These are phyloP conservation scores for Ceratobasidium sp. DNA, from an alignment of 1,284 basidiomycete genomes.

Conservation along the genomic window DNA sequence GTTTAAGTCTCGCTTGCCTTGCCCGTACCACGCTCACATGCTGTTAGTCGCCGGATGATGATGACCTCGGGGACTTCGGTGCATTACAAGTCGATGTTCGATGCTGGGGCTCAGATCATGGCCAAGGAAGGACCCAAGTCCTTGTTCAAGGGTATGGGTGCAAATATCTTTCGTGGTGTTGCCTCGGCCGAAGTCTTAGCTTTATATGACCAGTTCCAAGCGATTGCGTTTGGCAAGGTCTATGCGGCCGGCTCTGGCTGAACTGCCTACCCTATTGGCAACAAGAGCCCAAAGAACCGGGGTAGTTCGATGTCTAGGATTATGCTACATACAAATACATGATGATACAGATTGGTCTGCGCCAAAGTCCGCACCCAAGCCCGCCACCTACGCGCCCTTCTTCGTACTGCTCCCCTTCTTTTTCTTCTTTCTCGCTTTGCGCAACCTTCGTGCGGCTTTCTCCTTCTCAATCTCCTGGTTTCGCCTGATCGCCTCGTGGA, in stretches of 20 bases:
- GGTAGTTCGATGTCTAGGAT: neutral
- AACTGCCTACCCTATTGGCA: conserved; percentile 47
- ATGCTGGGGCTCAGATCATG: conserved; percentile 85
- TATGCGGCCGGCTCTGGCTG: conserved; percentile 83
- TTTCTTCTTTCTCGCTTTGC: conserved; percentile 34
- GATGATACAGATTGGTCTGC: conserved; percentile 6
- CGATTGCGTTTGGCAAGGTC: conserved; percentile 94
- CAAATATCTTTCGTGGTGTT: conserved; percentile 98
- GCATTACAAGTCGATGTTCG: conserved; percentile 94
- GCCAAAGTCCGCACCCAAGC: neutral
- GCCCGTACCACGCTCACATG: neutral
- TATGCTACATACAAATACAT: conserved; percentile 34
- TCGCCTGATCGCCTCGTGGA: conserved; percentile 6
- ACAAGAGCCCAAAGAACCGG: neutral
- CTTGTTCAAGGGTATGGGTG: conserved; percentile 96
- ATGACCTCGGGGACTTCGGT: conserved; percentile 89
- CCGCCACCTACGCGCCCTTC: conserved; percentile 20
- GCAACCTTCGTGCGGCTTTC: neutral
- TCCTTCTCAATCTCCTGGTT: conserved; percentile 19
- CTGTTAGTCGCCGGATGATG: conserved; percentile 90
- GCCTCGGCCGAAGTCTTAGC: conserved; percentile 97
- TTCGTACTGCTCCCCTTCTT: neutral
- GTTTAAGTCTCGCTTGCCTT: conserved; percentile 53
- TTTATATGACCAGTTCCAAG: conserved; percentile 93
- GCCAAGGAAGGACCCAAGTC: conserved; percentile 92